Percentiles rank a stretch among this genome's conserved stretches.
Conservation (phyloP, 495 filamentous ascomycete species). For the Xanthoparmelia taractica region DNA sequence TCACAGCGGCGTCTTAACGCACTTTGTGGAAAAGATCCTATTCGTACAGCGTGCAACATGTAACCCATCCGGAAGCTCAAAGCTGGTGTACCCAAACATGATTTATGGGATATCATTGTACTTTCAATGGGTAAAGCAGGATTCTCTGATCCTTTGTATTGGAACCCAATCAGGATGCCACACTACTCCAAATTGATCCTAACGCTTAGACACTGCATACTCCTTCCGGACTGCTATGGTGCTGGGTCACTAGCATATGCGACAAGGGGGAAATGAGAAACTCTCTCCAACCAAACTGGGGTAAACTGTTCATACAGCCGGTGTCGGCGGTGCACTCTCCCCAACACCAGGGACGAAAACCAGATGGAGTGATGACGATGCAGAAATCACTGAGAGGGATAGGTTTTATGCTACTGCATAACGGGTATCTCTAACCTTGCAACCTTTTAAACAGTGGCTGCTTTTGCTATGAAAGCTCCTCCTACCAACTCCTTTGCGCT, state of each 20-base stretch:
- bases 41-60: not conserved
- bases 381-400: not conserved
- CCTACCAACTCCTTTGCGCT: not conserved
- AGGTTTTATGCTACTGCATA: not conserved
- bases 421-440: not conserved
- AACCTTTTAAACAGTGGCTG: not conserved
- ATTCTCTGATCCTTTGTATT: not conserved
- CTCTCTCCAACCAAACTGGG: not conserved
- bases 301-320: not conserved
- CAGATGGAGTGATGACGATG: not conserved
- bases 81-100: not conserved
- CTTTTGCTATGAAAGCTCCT: not conserved
- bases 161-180: slow-evolving; percentile 9
- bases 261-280: not conserved
- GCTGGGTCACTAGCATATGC: not conserved
- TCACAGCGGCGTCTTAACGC: not conserved
- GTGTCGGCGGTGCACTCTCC: not conserved
- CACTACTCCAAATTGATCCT: slow-evolving; percentile 4
- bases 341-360: not conserved
- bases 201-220: slow-evolving; percentile 14
- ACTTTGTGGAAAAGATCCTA: not conserved
- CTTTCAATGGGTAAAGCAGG: not conserved
- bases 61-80: not conserved
- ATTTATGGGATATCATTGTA: not conserved
- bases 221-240: not conserved